Percentiles rank a stretch among this genome's conserved stretches.
phyloP scores from a whole-genome alignment of 2,329 filamentous ascomycete species.

The Reticulascus tulasneorum region DNA sequence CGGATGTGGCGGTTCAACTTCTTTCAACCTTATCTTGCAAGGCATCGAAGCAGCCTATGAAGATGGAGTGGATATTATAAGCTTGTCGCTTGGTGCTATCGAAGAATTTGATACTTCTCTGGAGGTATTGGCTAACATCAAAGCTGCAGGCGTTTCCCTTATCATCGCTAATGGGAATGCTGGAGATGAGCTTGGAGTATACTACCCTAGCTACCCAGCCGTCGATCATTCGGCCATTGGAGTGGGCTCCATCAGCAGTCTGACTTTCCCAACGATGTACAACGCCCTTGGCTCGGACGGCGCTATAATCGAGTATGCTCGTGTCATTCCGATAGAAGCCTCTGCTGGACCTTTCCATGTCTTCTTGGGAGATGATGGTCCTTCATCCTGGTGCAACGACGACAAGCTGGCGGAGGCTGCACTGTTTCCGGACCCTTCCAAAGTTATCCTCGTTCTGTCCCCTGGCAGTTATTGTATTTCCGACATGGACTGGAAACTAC shows the following conservation, averaged over 20 bases:
- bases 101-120: no score
- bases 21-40: conserved; percentile 8
- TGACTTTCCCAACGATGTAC: conserved; percentile 6
- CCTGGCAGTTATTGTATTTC: background rate
- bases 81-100: conserved; percentile 13
- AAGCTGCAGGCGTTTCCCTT: conserved; percentile 7
- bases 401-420: no score
- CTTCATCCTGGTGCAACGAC: no score
- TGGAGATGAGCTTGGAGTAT: conserved; percentile 6
- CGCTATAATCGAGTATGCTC: conserved; percentile 6
- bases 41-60: conserved; percentile 6
- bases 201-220: conserved; percentile 4
- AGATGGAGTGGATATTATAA: conserved; percentile 8
- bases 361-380: conserved; percentile 6
- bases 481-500: no score
- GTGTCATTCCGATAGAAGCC: conserved; percentile 4
- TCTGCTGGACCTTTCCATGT: conserved; percentile 4
- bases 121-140: conserved; percentile 7
- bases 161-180: conserved; percentile 7
- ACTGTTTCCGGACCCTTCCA: conserved; percentile 1
- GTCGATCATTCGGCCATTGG: conserved; percentile 4
- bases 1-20: conserved; percentile 1
- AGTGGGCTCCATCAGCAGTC: conserved; percentile 5
- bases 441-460: conserved; percentile 2
- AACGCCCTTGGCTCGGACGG: conserved; percentile 8